phyloP scores from a whole-genome alignment of 2,329 filamentous ascomycete genomes.

The Aspergillus sclerotialis region DNA sequence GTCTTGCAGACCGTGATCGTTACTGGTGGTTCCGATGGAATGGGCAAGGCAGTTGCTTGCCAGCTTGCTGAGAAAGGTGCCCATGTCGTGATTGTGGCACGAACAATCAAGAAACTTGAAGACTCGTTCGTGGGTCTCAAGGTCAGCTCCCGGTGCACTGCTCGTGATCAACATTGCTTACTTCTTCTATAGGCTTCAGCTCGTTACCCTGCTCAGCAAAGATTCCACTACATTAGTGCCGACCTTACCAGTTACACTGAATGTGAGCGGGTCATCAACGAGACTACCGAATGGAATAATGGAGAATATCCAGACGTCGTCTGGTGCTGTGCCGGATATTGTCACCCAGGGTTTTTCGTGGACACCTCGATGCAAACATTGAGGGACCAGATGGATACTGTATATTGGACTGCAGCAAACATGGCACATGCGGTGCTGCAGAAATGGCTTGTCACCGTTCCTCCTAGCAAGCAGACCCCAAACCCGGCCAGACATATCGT shows the following conservation, averaged over 20 bases:
- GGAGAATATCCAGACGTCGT: constrained; percentile 70
- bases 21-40: constrained; percentile 87
- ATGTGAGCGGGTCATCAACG: constrained; percentile 60
- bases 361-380: constrained; percentile 63
- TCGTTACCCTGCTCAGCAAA: constrained; percentile 58
- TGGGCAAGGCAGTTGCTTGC: constrained; percentile 70
- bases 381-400: constrained; percentile 79
- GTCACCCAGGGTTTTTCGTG: constrained; percentile 68
- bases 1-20: constrained; percentile 67
- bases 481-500: constrained; percentile 63
- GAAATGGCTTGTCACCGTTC: constrained; percentile 57
- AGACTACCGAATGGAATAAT: constrained; percentile 73
- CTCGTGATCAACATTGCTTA: constrained; percentile 9
- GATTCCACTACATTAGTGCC: constrained; percentile 75
- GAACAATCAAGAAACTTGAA: constrained; percentile 68
- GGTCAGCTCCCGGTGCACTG: constrained; percentile 34
- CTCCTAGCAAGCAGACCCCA: constrained; percentile 23
- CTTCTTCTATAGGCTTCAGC: constrained; percentile 51
- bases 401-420: constrained; percentile 82
- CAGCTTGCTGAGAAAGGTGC: constrained; percentile 77
- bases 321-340: constrained; percentile 79
- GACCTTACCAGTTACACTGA: constrained; percentile 69
- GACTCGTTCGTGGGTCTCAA: constrained; percentile 59
- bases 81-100: constrained; percentile 76
- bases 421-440: constrained; percentile 74